These are phyloP conservation scores for Suhomyces emberorum DNA, from an alignment of 805 yeast genomes.

Conservation along the genomic window DNA sequence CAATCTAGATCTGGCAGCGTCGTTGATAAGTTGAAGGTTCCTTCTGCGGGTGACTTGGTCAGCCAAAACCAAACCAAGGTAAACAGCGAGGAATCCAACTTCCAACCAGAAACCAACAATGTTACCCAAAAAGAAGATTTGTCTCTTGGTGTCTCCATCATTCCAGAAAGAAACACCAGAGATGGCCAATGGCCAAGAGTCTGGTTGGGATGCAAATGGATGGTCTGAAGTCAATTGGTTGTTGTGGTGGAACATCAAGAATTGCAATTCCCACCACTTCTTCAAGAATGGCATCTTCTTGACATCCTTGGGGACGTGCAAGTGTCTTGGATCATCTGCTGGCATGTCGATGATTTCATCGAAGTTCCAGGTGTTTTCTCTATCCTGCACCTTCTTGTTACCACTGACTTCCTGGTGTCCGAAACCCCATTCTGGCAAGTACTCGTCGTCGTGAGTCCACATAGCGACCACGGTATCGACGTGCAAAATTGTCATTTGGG, in stretches of 20 bases:
- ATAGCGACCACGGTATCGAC: conserved; percentile 85
- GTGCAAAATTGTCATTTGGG: conserved; percentile 70
- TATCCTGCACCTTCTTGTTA: conserved; percentile 71
- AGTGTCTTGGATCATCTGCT: conserved; percentile 53
- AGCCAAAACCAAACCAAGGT: conserved; percentile 59
- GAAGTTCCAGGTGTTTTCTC: conserved; percentile 70
- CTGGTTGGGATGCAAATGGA: conserved; percentile 93
- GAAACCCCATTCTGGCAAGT: conserved; percentile 94
- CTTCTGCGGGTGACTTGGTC: conserved; percentile 81
- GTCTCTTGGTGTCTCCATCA: conserved; percentile 56
- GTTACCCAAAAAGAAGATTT: conserved; percentile 90
- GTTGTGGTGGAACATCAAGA: conserved; percentile 87
- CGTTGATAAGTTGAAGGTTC: conserved; percentile 52
- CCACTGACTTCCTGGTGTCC: conserved; percentile 93
- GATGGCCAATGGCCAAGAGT: conserved; percentile 83
- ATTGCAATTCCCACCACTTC: conserved; percentile 89
- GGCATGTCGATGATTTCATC: conserved; percentile 62
- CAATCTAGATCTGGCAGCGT: conserved; percentile 63
- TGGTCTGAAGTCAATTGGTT: conserved; percentile 83
- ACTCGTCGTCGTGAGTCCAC: conserved; percentile 85
- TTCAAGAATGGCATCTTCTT: conserved; percentile 67
- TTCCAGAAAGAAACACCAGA: conserved; percentile 98
- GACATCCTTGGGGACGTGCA: conserved; percentile 62
- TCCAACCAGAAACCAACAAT: conserved; percentile 88
- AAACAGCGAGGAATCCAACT: conserved; percentile 59